Evolutionary conservation across 352 stramenopile species (phyloP).

Genomic region (Globisporangium perplexum): DNA sequence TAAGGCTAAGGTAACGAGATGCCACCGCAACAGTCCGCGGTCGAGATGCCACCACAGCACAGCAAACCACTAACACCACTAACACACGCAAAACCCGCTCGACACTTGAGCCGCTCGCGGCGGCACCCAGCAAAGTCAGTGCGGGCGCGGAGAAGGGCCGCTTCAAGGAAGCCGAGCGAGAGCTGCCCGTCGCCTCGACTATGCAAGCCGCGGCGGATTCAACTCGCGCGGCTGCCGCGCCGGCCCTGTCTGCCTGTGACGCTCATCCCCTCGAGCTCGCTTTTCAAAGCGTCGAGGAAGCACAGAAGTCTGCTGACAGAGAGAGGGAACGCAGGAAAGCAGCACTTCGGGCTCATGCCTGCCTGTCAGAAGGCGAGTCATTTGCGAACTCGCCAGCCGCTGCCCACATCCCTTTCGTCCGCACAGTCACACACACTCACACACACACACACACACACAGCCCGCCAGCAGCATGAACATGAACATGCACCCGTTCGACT

Average conservation of each 20-base stretch:
- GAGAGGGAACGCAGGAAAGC: too few species aligned
- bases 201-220: slow-evolving; percentile 1
- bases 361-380: slow-evolving; percentile 7
- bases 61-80: too few species aligned
- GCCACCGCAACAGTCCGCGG: too few species aligned
- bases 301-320: too few species aligned
- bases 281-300: neutral
- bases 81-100: too few species aligned
- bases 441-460: neutral
- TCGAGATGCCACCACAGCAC: too few species aligned
- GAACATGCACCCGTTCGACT: slow-evolving; percentile 20
- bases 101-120: neutral
- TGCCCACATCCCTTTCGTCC: neutral
- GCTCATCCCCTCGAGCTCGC: neutral
- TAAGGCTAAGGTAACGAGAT: too few species aligned
- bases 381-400: slow-evolving; percentile 22
- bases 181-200: neutral
- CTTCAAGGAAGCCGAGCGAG: neutral
- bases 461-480: slow-evolving; percentile 7
- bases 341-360: too few species aligned
- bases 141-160: neutral
- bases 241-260: neutral
- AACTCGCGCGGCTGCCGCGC: neutral
- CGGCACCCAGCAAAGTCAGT: neutral
- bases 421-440: neutral